Evolutionary conservation across 371 early-diverging fungal species (phyloP).

Genomic region (Apophysomyces ossiformis): DNA sequence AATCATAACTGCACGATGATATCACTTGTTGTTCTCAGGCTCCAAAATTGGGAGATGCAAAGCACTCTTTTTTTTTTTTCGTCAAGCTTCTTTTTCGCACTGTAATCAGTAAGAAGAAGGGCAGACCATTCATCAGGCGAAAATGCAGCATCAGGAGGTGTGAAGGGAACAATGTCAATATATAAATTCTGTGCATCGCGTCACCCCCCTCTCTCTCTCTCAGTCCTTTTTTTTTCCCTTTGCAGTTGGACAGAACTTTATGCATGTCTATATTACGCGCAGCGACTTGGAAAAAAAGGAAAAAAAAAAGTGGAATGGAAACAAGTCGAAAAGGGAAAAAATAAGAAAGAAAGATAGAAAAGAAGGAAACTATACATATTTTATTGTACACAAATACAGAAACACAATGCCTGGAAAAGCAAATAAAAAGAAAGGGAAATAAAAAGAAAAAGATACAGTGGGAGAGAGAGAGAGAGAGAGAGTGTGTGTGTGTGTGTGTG

Average conservation of each 20-base stretch:
- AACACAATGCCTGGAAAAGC: background rate
- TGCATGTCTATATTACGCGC: slow-evolving; percentile 9
- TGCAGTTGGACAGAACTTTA: background rate
- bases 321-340: background rate
- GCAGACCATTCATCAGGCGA: background rate
- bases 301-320: background rate
- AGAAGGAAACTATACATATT: slow-evolving; percentile 6
- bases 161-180: background rate
- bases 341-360: background rate
- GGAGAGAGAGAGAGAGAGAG: background rate
- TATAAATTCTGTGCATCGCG: slow-evolving; percentile 1
- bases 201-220: background rate
- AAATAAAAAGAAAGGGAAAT: background rate
- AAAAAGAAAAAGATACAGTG: slow-evolving; percentile 6
- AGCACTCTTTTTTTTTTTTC: background rate
- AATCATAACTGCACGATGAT: background rate
- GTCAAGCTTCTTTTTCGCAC: background rate
- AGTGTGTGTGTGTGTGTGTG: too few relatives aligned
- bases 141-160: background rate
- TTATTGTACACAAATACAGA: slow-evolving; percentile 10
- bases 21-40: background rate
- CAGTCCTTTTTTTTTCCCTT: background rate
- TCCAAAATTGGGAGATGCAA: background rate
- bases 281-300: background rate
- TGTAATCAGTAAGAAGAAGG: too few relatives aligned